Conservation (phyloP, 306 rosid species). For the Adenanthera pavonina region DNA sequence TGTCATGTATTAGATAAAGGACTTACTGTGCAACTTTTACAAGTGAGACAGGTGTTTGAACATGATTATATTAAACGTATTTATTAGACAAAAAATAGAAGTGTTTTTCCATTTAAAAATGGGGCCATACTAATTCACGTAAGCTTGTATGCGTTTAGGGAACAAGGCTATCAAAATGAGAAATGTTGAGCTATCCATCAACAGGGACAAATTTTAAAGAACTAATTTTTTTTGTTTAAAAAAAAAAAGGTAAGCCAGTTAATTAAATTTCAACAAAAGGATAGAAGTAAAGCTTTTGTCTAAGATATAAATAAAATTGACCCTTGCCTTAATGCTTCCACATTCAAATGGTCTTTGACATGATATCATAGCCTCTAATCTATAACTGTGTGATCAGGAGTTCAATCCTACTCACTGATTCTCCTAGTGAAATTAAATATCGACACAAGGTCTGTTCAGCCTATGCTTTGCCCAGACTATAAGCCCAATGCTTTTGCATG, state of each 20-base stretch:
- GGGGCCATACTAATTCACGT: neutral
- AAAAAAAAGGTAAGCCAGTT: neutral
- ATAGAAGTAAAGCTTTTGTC: constrained; percentile 19
- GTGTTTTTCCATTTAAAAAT: neutral
- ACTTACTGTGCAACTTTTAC: neutral
- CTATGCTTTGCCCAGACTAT: neutral
- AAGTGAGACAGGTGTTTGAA: constrained; percentile 17
- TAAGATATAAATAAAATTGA: neutral
- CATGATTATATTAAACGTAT: constrained; percentile 15
- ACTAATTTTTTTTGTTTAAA: neutral
- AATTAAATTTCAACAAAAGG: neutral
- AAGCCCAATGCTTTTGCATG: neutral
- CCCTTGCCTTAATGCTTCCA: neutral
- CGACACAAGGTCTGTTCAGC: neutral
- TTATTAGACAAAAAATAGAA: neutral
- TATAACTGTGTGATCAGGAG: neutral
- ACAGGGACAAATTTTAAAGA: neutral
- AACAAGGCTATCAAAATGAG: constrained; percentile 19
- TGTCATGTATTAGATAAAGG: constrained; percentile 27
- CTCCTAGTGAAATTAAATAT: neutral
- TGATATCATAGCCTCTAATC: neutral
- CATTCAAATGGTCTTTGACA: neutral
- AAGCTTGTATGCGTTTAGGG: neutral
- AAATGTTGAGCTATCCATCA: neutral
- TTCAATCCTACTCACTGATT: neutral